Conservation (phyloP, 441 rosid genomes). For the Croton laevigatus region DNA sequence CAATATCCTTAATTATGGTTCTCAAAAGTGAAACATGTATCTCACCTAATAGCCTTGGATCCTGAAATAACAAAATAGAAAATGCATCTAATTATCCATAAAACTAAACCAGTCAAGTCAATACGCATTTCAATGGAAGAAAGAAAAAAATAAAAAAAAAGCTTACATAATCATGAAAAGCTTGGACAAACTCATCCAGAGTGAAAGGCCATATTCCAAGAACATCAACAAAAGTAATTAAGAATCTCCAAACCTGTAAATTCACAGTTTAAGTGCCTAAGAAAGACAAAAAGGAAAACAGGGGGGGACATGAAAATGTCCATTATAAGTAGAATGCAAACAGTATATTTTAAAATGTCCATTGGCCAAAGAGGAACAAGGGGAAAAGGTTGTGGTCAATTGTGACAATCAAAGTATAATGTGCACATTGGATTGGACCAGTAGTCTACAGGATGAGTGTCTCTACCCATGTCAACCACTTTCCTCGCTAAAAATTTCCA, state of each 20-base stretch:
- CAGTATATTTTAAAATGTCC: background rate
- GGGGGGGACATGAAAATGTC: no score
- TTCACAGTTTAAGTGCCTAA: conserved; percentile 16
- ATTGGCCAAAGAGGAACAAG: background rate
- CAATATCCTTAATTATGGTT: conserved; percentile 77
- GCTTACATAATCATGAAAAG: conserved; percentile 81
- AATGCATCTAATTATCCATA: conserved; percentile 20
- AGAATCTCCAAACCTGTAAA: conserved; percentile 80
- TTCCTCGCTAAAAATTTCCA: no score
- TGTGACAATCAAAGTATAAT: conserved; percentile 1
- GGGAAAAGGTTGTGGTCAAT: background rate
- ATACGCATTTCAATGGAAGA: background rate
- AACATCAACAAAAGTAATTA: conserved; percentile 72
- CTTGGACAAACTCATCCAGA: conserved; percentile 80
- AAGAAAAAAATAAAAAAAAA: conserved; percentile 10
- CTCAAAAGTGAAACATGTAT: conserved; percentile 67
- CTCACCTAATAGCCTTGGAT: conserved; percentile 76
- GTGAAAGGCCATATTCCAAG: conserved; percentile 94
- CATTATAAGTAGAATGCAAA: background rate
- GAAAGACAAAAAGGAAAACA: background rate
- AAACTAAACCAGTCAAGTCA: conserved; percentile 17
- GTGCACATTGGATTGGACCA: no score
- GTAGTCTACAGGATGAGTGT: no score
- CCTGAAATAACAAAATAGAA: conserved; percentile 40
- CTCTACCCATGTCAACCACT: no score